Evolutionary conservation across 2,329 filamentous ascomycete genomes (phyloP).

Genomic region (Paraphaeosphaeria minitans): DNA sequence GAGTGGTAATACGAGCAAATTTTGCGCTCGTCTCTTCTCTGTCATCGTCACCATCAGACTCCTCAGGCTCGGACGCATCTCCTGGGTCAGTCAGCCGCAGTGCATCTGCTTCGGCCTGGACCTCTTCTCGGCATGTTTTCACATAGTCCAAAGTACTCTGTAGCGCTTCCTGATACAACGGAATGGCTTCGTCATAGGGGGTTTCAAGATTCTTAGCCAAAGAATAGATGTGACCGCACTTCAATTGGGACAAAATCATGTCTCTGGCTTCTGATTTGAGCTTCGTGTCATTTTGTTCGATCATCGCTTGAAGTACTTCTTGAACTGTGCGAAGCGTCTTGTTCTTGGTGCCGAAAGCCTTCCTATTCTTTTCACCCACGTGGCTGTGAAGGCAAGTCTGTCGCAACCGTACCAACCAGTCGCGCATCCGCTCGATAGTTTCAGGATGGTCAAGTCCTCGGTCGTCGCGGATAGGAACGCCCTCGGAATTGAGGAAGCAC

Average conservation of each 20-base stretch:
- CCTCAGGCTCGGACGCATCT: conserved; percentile 36
- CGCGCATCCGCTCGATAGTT: conserved; percentile 73
- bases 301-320: conserved; percentile 89
- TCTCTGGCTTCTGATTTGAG: conserved; percentile 72
- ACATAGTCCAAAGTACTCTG: conserved; percentile 57
- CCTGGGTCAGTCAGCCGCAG: conserved; percentile 21
- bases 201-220: conserved; percentile 65
- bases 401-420: conserved; percentile 76
- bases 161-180: conserved; percentile 66
- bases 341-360: conserved; percentile 63
- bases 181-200: conserved; percentile 67
- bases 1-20: conserved; percentile 58
- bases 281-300: conserved; percentile 75
- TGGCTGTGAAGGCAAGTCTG: conserved; percentile 88
- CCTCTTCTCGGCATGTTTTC: conserved; percentile 65
- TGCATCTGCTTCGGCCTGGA: conserved; percentile 58
- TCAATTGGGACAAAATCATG: conserved; percentile 67
- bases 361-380: conserved; percentile 70
- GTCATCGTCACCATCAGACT: conserved; percentile 38
- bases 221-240: conserved; percentile 77
- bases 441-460: conserved; percentile 68
- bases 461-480: conserved; percentile 63
- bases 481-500: conserved; percentile 68
- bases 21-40: conserved; percentile 46
- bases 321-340: conserved; percentile 78